phyloP scores from a whole-genome alignment of 495 filamentous ascomycete genomes.

The Astrothelium macrocarpum region DNA sequence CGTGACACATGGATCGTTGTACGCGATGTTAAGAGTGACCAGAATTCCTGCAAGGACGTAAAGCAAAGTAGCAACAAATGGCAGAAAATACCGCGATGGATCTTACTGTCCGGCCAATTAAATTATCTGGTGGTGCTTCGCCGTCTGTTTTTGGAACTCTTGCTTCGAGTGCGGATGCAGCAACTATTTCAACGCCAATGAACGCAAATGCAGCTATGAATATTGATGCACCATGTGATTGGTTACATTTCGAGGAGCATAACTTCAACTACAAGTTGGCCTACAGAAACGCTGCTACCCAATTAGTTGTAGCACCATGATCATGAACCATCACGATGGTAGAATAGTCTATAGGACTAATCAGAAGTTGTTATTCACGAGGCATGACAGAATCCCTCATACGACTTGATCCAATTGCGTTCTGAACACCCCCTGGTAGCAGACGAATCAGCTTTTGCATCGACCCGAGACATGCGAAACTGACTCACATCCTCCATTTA shows the following conservation, averaged over 20 bases:
- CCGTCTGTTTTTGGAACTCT: background rate
- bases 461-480: background rate
- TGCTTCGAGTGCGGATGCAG: constrained; percentile 5
- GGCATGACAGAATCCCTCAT: background rate
- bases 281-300: background rate
- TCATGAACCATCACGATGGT: background rate
- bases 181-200: constrained; percentile 9
- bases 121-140: background rate
- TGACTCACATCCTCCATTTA: constrained; percentile 6
- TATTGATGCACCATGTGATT: background rate
- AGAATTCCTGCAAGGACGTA: constrained; percentile 26
- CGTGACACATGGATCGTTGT: background rate
- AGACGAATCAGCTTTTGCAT: background rate
- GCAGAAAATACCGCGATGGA: constrained; percentile 21
- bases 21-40: background rate
- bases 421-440: background rate
- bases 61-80: constrained; percentile 23
- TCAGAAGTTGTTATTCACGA: background rate
- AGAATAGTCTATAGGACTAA: background rate
- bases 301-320: background rate
- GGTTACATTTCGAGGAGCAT: background rate
- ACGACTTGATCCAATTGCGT: background rate
- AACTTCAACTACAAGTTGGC: background rate
- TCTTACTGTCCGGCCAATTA: background rate
- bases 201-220: constrained; percentile 5